phyloP scores from a whole-genome alignment of 306 rosid genomes.

The Lupinus albus region DNA sequence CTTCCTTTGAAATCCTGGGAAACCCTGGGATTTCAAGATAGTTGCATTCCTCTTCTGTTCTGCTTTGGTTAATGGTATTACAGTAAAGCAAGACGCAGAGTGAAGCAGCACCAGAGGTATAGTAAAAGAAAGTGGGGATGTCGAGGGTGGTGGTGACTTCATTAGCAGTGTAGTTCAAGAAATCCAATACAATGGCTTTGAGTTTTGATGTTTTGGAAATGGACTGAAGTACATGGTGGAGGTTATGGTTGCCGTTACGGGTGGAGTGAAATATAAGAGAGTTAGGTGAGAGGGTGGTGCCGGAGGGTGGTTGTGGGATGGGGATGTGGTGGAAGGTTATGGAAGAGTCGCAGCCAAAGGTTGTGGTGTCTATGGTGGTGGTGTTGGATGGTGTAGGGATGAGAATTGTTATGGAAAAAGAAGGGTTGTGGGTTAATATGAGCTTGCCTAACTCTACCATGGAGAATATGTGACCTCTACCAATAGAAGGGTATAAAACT shows the following conservation, averaged over 20 bases:
- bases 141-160: conserved; percentile 32
- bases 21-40: conserved; percentile 33
- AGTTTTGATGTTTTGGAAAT: neutral
- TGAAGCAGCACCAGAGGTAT: conserved; percentile 10
- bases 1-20: neutral
- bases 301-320: neutral
- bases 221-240: conserved; percentile 6
- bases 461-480: conserved; percentile 41
- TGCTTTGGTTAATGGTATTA: conserved; percentile 30
- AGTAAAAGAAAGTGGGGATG: conserved; percentile 42
- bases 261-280: neutral
- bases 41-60: neutral
- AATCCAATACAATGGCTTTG: conserved; percentile 44
- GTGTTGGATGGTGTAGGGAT: conserved; percentile 41
- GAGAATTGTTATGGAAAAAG: conserved; percentile 37
- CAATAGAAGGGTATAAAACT: conserved; percentile 44
- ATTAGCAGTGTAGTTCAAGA: conserved; percentile 31
- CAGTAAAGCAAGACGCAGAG: conserved; percentile 8
- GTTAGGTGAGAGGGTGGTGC: neutral
- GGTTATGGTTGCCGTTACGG: neutral
- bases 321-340: conserved; percentile 39
- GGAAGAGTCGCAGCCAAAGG: conserved; percentile 28
- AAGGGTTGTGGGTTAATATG: conserved; percentile 39
- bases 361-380: conserved; percentile 33
- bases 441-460: conserved; percentile 46